Percentiles rank a stretch among this genome's conserved stretches.
Conservation (phyloP, 495 filamentous ascomycete genomes). For the Aspergillus saccharolyticus region DNA sequence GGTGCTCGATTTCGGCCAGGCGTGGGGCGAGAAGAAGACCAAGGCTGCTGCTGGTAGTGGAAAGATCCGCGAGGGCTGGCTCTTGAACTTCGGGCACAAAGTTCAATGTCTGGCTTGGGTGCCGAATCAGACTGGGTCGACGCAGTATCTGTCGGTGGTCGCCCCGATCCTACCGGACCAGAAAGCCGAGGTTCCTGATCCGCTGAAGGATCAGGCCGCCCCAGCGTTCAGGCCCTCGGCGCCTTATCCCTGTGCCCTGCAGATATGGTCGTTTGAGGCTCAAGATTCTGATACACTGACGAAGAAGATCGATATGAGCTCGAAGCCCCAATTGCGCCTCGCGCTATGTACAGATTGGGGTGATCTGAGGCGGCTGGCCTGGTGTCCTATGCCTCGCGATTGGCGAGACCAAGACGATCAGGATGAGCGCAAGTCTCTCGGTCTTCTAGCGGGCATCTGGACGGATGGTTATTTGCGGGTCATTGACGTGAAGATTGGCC, state of each 20-base stretch:
- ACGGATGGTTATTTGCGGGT: conserved; percentile 58
- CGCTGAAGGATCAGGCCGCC: conserved; percentile 25
- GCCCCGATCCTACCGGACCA: conserved; percentile 36
- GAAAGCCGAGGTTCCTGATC: conserved; percentile 21
- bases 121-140: conserved; percentile 45
- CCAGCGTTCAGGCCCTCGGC: conserved; percentile 45
- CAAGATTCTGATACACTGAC: conserved; percentile 23
- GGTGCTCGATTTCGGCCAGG: conserved; percentile 37
- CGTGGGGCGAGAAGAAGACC: conserved; percentile 32
- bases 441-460: conserved; percentile 59
- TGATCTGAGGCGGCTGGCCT: conserved; percentile 51
- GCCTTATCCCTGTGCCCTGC: conserved; percentile 47
- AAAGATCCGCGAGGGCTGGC: conserved; percentile 48
- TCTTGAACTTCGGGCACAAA: conserved; percentile 50
- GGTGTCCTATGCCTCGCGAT: conserved; percentile 53
- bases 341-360: conserved; percentile 63
- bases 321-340: conserved; percentile 38
- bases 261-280: conserved; percentile 55
- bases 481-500: conserved; percentile 46
- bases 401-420: conserved; percentile 31
- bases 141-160: conserved; percentile 53
- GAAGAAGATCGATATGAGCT: conserved; percentile 35
- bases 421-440: conserved; percentile 36
- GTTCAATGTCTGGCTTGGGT: conserved; percentile 54
- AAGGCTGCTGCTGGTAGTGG: not conserved